Base-by-base conservation (phyloP, 805 yeast species). In the Teunomyces cretensis region DNA sequence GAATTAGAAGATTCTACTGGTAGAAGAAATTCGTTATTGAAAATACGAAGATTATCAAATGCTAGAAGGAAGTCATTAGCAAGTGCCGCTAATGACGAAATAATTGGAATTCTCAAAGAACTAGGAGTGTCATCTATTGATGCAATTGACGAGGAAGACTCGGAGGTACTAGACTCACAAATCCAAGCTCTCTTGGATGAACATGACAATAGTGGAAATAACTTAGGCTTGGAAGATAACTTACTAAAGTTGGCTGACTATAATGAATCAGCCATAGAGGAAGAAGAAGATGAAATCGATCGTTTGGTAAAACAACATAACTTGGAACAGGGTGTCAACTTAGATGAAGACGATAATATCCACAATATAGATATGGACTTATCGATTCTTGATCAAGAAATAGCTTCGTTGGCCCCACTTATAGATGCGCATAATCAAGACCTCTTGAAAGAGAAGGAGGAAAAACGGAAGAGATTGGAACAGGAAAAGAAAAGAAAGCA, bases 211-310 rank as follows among this genome's bases (percentile, higher is more conserved):
- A 50, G 44, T 13, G 48, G 45, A 12, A 46, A 47, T 13, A 38
- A 42, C 8, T 44, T 42, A 35, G 52, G 50, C 4, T 47, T 49
- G 9, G 56, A 49, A 2, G 53, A 51, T 19, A 57, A 54, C 39
- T 52, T 47, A 26, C 44, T 50, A 41, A 56, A 45, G 45, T 37
- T 59, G 16, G 47, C 54, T 6, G 47, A 45, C 19, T 52, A 44
- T 42, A 51, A 57, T 16, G 61, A 58, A 24, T 54, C 68, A 15
- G 64, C 68, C 6, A 55, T 61, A 6, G 61, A 59, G 26, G 61
- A 60, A 26, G 71, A 68, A 49, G 70, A 67, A 49, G 72, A 70
- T 43, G 74, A 68, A 44, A 57, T 67, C 14, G 72, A 68, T 43
- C 51, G 57, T 37, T 53, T 67, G 38, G 71, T 66, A 5, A 59